Base-by-base conservation (phyloP, 805 yeast genomes). In the Yarrowia keelungensis region DNA sequence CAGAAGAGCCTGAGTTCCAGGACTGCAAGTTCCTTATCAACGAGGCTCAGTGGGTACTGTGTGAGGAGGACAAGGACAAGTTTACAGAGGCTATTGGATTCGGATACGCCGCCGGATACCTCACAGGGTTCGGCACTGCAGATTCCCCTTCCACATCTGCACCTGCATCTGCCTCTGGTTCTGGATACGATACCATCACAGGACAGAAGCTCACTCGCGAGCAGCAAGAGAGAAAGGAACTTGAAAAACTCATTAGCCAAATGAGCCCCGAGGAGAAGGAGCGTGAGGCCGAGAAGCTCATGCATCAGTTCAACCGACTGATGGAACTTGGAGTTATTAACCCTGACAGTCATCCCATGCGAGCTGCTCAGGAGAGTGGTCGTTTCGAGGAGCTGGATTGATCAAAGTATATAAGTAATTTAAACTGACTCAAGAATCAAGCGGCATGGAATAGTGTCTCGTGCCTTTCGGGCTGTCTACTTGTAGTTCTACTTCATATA, bases 211-310 rank as follows among this genome's bases (percentile, higher is more conserved):
- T 68, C 41, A 66, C 54, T 2, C 43, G 51, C 5, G 72, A 70
- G 41, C 58, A 46, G 43, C 62, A 66, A n/a, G 35, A 26, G 26
- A 41, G 41, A 5, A 41, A 51, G 38, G 19, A 66, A 15, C 58
- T 36, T 9, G 42, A 64, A 32, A 42, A 22, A 3, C 35, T 11
- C 3, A 61, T 70, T 8, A 73, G 71, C 15, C 77, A 74, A 1
- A 76, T 81, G 78, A 77, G 82, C 1, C 77, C 77, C 9, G 83
- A 79, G 62, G 84, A 82, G 69, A 81, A 82, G 72, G 82, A 79
- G 70, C 72, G 71, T 8, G 84, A 82, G 70, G 84, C 84, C 2
- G 85, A 82, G 67, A 76, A 81, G 69, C 71, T 82, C 69, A 82
- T 80, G 72, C 77, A 75, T 5, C 66, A 81, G 8, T 81, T 82